Evolutionary conservation across 441 rosid species (phyloP).

Genomic region (Corymbia citriodora): DNA sequence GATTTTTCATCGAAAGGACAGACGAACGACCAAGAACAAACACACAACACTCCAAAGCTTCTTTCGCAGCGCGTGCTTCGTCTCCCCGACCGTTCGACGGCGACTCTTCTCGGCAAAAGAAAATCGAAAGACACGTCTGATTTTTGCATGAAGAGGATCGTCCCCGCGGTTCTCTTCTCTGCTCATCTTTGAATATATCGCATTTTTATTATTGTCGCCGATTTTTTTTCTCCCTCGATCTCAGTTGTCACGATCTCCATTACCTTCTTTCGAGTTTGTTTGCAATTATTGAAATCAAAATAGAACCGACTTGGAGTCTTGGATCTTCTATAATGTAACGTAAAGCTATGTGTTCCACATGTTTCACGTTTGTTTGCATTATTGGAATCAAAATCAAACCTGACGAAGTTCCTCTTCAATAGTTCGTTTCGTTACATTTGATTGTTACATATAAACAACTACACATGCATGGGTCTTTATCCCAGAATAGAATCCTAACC

Average conservation of each 20-base stretch:
- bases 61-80: accelerated
- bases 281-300: background rate
- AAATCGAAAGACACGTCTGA: background rate
- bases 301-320: background rate
- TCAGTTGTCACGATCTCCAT: background rate
- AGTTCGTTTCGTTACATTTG: background rate
- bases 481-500: background rate
- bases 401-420: background rate
- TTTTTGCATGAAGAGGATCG: background rate
- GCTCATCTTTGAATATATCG: background rate
- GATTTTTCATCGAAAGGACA: background rate
- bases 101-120: background rate
- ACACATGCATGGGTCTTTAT: background rate
- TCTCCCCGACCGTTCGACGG: background rate
- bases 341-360: background rate
- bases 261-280: background rate
- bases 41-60: background rate
- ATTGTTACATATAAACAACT: background rate
- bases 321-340: background rate
- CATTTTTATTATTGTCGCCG: background rate
- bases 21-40: background rate
- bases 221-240: background rate
- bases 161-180: background rate
- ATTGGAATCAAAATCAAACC: background rate
- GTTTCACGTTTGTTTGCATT: background rate